These are phyloP conservation scores for Prunella vulgaris DNA, from an alignment of 257 asterid genomes.

Conservation along the genomic window DNA sequence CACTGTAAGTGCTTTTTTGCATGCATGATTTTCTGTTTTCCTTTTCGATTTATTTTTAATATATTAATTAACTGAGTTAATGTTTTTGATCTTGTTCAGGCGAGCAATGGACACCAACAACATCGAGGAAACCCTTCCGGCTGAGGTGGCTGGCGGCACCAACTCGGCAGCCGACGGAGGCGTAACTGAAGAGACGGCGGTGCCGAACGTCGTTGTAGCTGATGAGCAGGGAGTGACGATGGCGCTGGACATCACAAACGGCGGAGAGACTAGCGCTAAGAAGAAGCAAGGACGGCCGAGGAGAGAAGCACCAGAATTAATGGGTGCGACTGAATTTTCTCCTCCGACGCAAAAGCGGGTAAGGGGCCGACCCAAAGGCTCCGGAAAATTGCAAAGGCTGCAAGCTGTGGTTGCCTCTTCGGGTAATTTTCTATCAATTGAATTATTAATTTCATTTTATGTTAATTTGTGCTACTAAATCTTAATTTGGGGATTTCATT, in stretches of 20 bases:
- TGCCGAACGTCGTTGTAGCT: neutral
- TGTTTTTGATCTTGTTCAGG: slow-evolving; percentile 8
- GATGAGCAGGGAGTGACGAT: neutral
- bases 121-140: neutral
- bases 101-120: slow-evolving; percentile 13
- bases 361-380: slow-evolving; percentile 37
- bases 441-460: neutral
- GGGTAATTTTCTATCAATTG: slow-evolving; percentile 11
- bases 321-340: slow-evolving; percentile 8
- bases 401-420: slow-evolving; percentile 11
- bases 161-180: neutral
- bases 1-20: neutral
- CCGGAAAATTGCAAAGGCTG: slow-evolving; percentile 34
- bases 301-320: slow-evolving; percentile 21
- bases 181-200: neutral
- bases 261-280: too few species aligned
- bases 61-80: too few species aligned
- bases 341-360: slow-evolving; percentile 26
- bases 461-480: neutral
- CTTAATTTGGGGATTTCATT: neutral
- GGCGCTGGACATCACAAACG: too few species aligned
- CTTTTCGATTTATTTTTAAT: neutral
- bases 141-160: neutral
- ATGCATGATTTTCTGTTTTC: neutral
- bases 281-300: slow-evolving; percentile 38